phyloP scores from a whole-genome alignment of 345 rosid genomes.

The Microthlaspi erraticum region DNA sequence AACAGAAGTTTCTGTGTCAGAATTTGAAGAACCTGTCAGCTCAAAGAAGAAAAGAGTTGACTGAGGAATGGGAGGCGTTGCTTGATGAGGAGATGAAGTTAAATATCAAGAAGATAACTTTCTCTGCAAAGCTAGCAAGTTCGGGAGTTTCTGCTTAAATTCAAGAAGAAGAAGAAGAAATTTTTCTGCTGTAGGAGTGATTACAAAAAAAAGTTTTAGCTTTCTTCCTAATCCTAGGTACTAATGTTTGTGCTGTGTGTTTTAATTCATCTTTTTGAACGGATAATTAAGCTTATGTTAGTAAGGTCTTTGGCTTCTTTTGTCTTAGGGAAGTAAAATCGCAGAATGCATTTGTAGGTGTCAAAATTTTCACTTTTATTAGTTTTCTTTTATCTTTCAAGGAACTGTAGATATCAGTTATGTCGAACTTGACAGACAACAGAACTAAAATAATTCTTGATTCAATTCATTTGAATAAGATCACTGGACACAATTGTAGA shows the following conservation, averaged over 20 bases:
- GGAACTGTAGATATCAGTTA: no score
- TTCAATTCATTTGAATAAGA: no score
- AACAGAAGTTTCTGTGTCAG: background rate
- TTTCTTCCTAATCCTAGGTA: background rate
- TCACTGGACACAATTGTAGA: no score
- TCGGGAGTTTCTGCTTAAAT: background rate
- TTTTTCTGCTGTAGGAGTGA: background rate
- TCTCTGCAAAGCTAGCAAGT: background rate
- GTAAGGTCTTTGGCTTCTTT: background rate
- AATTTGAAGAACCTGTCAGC: slow-evolving; percentile 3
- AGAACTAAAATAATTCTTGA: no score
- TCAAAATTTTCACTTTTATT: no score
- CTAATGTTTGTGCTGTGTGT: background rate
- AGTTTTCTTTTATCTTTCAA: no score
- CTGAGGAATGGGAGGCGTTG: background rate
- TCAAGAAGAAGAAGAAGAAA: background rate
- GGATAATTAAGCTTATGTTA: background rate
- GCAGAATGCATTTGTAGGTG: no score
- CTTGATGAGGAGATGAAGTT: slow-evolving; percentile 6
- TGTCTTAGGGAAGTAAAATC: no score
- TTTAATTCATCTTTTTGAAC: background rate
- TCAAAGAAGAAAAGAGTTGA: background rate
- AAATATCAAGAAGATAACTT: background rate
- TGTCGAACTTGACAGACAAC: no score
- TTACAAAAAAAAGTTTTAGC: background rate